Percentiles rank a stretch among this genome's conserved stretches.
These are phyloP conservation scores for Zhuliangozyma parablackwelliae DNA, from an alignment of 1,139 yeast genomes.

Conservation along the genomic window DNA sequence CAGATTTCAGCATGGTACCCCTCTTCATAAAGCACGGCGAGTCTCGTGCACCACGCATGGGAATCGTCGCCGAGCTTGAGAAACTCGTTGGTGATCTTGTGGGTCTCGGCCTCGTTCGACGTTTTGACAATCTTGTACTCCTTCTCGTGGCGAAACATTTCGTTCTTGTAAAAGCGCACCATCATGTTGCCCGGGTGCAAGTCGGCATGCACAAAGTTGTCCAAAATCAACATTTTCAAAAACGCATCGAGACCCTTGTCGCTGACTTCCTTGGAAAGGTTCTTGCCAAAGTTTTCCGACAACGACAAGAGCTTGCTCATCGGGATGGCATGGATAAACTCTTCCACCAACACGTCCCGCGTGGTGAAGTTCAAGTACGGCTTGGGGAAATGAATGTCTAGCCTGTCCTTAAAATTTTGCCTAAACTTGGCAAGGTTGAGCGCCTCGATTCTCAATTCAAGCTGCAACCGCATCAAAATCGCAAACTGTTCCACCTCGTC, in stretches of 20 bases:
- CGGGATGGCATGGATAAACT: slow-evolving; percentile 76
- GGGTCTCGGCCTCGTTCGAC: slow-evolving; percentile 44
- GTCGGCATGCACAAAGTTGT: slow-evolving; percentile 94
- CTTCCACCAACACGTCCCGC: slow-evolving; percentile 78
- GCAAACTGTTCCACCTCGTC: slow-evolving; percentile 90
- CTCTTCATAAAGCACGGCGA: slow-evolving; percentile 48
- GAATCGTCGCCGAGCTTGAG: slow-evolving; percentile 31
- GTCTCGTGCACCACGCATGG: slow-evolving; percentile 47
- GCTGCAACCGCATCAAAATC: slow-evolving; percentile 78
- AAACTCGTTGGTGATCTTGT: slow-evolving; percentile 45
- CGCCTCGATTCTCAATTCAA: slow-evolving; percentile 88
- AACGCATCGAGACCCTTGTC: slow-evolving; percentile 89
- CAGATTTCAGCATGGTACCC: slow-evolving; percentile 86
- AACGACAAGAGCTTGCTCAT: slow-evolving; percentile 60
- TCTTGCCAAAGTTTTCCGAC: slow-evolving; percentile 42
- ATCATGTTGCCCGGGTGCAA: slow-evolving; percentile 95
- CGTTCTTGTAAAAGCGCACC: slow-evolving; percentile 64
- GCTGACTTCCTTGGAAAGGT: slow-evolving; percentile 70
- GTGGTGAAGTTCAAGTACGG: slow-evolving; percentile 68
- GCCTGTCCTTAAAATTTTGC: slow-evolving; percentile 52
- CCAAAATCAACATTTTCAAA: slow-evolving; percentile 84
- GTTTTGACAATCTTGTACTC: slow-evolving; percentile 46
- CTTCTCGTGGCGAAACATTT: slow-evolving; percentile 38
- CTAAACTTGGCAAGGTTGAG: slow-evolving; percentile 69
- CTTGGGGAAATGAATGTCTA: slow-evolving; percentile 76